Evolutionary conservation across 805 yeast genomes (phyloP).

Genomic region (Jamesozyma gamospora): DNA sequence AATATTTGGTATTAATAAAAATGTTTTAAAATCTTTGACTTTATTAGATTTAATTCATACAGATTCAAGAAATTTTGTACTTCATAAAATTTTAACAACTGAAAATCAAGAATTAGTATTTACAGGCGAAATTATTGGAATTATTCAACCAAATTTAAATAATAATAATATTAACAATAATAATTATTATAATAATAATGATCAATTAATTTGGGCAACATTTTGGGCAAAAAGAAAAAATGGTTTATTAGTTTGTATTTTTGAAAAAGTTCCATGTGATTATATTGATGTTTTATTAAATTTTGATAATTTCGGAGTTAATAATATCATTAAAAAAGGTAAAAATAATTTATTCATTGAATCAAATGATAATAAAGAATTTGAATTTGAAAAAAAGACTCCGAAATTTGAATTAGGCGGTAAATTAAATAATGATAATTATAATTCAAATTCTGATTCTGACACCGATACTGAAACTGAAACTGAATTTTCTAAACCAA

Average conservation of each 20-base stretch:
- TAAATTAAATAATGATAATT: background rate
- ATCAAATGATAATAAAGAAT: background rate
- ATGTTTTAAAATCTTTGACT: constrained; percentile 49
- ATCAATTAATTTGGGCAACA: constrained; percentile 67
- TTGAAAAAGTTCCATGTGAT: constrained; percentile 73
- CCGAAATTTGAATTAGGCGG: constrained; percentile 5
- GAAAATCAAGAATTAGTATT: constrained; percentile 44
- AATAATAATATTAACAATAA: constrained; percentile 31
- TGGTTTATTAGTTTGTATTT: constrained; percentile 65
- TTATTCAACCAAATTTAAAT: constrained; percentile 38
- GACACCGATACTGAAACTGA: background rate
- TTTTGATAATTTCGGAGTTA: constrained; percentile 21
- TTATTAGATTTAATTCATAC: constrained; percentile 71
- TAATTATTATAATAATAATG: constrained; percentile 17
- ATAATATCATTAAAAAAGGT: constrained; percentile 19
- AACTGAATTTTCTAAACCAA: no score
- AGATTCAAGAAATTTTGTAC: constrained; percentile 61
- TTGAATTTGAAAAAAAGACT: background rate
- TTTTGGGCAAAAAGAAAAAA: constrained; percentile 80
- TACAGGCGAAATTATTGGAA: constrained; percentile 79
- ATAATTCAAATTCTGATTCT: constrained; percentile 1
- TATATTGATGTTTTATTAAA: constrained; percentile 49
- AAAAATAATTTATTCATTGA: constrained; percentile 5
- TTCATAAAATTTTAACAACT: constrained; percentile 39
- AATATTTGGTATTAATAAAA: constrained; percentile 70